Evolutionary conservation across 2,329 filamentous ascomycete genomes (phyloP), one percentile per base, ranked within the genome.

Genomic region (Aspergillus awamori): DNA sequence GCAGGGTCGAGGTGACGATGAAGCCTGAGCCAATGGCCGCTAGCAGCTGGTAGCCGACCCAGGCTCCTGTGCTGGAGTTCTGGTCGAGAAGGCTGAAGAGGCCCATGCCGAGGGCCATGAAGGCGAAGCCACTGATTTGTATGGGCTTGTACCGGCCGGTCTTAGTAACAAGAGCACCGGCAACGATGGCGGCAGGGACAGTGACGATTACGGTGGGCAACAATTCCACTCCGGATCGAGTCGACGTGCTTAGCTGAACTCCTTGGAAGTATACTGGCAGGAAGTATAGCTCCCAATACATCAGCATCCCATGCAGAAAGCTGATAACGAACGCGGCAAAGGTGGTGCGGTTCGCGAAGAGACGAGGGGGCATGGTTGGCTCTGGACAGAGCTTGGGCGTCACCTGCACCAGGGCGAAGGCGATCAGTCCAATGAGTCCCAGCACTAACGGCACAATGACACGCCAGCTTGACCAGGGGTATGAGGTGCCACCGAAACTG

Each of bases 241-340:
- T 63, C 0, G 82, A 75, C 0, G 71, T 68, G 4, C 73, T 70
- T 1, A 68, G 53, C 5, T 70, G 68, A 0, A 83, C 77, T 0
- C 71, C 74, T 57, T 83, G 79, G 65, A 83, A 82, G 64, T 81
- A 83, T 7, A 83, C 65, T 0, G 81, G 79, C 1, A 82, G 58
- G 63, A 81, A 82, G 57, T 66, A 69, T 17, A 54, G 53, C 3
- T 63, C 30, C 58, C 63, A 68, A 33, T 57, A 63, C 1, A 63
- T 48, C 7, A 65, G 48, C 3, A 70, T 45, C 3, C 52, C 55
- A 7, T 67, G 64, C 2, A 70, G 11, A 39, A 69, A 67, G 10
- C 59, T 52, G 20, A 60, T 38, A 8, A 57, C 20, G 28, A 58
- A 58, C 4, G 62, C 39, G 11, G 47, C 22, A 2, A 41, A n/a